Conservation (phyloP, 2,329 filamentous ascomycete genomes). For the Macroventuria anomochaeta region DNA sequence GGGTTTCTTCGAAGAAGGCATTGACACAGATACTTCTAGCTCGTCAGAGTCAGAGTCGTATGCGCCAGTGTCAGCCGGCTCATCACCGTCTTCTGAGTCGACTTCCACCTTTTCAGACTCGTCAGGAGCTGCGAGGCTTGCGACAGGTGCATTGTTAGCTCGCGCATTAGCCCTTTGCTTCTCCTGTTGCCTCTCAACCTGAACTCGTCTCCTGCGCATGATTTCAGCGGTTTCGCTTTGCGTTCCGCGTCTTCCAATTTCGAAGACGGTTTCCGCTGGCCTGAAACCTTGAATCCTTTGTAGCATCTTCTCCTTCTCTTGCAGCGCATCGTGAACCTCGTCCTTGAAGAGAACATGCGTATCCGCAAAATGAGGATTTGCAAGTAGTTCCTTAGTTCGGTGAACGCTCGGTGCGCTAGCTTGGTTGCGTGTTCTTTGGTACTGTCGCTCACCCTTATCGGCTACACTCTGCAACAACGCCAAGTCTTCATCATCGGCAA, state of each 20-base stretch:
- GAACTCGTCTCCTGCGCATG: slow-evolving; percentile 74
- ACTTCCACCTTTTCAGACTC: slow-evolving; percentile 24
- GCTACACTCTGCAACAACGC: slow-evolving; percentile 73
- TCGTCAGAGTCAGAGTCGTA: slow-evolving; percentile 60
- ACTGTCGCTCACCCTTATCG: slow-evolving; percentile 88
- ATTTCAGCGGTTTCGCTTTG: slow-evolving; percentile 72
- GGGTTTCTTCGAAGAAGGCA: slow-evolving; percentile 42
- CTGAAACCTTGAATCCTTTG: slow-evolving; percentile 87
- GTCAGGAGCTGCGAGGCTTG: slow-evolving; percentile 10
- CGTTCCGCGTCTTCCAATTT: slow-evolving; percentile 76
- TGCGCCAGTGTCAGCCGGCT: slow-evolving; percentile 37
- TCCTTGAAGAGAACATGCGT: slow-evolving; percentile 78
- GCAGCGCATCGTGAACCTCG: slow-evolving; percentile 65
- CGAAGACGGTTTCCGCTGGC: slow-evolving; percentile 94
- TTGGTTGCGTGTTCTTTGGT: slow-evolving; percentile 85
- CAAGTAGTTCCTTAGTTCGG: slow-evolving; percentile 77
- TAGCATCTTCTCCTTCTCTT: slow-evolving; percentile 82
- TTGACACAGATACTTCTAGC: slow-evolving; percentile 60
- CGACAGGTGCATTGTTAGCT: slow-evolving; percentile 26
- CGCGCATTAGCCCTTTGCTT: slow-evolving; percentile 51
- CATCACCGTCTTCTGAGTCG: slow-evolving; percentile 47
- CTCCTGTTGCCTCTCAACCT: slow-evolving; percentile 65
- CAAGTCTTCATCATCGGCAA: slow-evolving; percentile 79
- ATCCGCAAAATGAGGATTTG: slow-evolving; percentile 72
- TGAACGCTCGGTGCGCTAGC: slow-evolving; percentile 91